Evolutionary conservation across 805 yeast species (phyloP).

Genomic region (Cyberlindnera xishuangbannaensis): DNA sequence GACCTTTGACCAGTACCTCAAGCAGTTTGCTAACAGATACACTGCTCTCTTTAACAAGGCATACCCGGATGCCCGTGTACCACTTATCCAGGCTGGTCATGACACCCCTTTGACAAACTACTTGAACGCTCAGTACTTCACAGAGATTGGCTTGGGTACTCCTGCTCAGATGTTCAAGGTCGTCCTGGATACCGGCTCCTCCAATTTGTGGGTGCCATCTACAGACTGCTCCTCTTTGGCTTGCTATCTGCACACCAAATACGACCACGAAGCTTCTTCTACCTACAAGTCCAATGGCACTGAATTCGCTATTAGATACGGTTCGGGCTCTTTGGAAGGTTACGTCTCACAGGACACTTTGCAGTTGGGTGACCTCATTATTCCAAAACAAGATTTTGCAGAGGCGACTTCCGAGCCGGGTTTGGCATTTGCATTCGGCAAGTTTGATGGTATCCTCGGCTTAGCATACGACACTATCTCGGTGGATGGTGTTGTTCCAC

Average conservation of each 20-base stretch:
- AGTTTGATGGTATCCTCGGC: constrained; percentile 96
- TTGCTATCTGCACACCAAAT: constrained; percentile 89
- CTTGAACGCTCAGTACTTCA: constrained; percentile 91
- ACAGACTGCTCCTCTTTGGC: constrained; percentile 87
- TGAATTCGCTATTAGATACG: constrained; percentile 80
- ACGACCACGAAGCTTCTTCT: constrained; percentile 77
- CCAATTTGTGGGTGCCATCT: constrained; percentile 96
- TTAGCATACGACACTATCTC: constrained; percentile 90
- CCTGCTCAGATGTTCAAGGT: constrained; percentile 94
- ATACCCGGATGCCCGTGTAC: constrained; percentile 33
- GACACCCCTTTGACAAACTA: constrained; percentile 88
- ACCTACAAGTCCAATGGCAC: constrained; percentile 85
- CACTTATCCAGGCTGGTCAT: constrained; percentile 39
- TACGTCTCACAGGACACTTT: constrained; percentile 83
- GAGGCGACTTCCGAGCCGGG: constrained; percentile 98
- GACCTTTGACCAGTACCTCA: constrained; percentile 46
- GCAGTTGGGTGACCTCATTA: constrained; percentile 74
- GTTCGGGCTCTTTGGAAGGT: constrained; percentile 91
- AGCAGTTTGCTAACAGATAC: constrained; percentile 59
- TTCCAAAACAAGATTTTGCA: constrained; percentile 89
- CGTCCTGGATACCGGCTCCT: constrained; percentile 91
- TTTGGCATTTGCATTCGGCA: constrained; percentile 95
- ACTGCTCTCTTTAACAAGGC: constrained; percentile 41
- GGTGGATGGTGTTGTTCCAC: constrained; percentile 87
- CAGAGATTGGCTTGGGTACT: constrained; percentile 87